Base-by-base conservation (phyloP, 768 basidiomycete genomes). In the Dentipellis fragilis region DNA sequence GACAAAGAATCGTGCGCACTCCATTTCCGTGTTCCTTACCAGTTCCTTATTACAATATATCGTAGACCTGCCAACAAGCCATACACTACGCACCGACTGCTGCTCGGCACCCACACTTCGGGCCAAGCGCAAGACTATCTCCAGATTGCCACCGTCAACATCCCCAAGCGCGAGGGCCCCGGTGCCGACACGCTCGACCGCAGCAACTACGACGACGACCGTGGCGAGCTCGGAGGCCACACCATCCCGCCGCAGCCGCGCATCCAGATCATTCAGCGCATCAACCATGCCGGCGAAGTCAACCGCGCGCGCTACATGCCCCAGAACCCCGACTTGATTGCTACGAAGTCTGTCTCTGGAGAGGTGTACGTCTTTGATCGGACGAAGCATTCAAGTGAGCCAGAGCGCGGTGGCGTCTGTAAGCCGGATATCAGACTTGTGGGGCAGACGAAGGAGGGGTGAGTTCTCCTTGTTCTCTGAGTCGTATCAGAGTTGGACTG, bases 251-350 rank as follows among this genome's bases (percentile, higher is more conserved):
- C 87, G n/a, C 78, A 85, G 54, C 87, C 94, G 1, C 83, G 91
- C 22, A 85, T 98, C 59, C 86, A 88, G 64, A 82, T 95, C 69
- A 89, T 85, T 35, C 96, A 99, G 68, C 84, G 81, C 62, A 98
- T 99, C 73, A 94, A 93, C 68, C 96, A 99, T 69, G 79, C 80
- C 4, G 91, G 93, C 42, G 96, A 99, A 68, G 91, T 98, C 65
- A 99, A 99, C 71, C 77, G 93, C 46, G 96, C 96, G 58, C 84
- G 96, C 52, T 99, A 98, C 69, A 98, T 98, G 94, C 96, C 96
- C 6, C 95, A 98, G 71, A 99, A 98, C 66, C 90, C 93, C 1
- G 91, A 98, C 71, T 71, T 99, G 62, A 89, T 99, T 61, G 96
- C 96, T 12, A 98, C 95, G 10, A 98, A 98, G 69, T 78, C 93